Evolutionary conservation across 805 yeast genomes (phyloP), one percentile per base, ranked within the genome.

Genomic region (Yarrowia alimentaria): DNA sequence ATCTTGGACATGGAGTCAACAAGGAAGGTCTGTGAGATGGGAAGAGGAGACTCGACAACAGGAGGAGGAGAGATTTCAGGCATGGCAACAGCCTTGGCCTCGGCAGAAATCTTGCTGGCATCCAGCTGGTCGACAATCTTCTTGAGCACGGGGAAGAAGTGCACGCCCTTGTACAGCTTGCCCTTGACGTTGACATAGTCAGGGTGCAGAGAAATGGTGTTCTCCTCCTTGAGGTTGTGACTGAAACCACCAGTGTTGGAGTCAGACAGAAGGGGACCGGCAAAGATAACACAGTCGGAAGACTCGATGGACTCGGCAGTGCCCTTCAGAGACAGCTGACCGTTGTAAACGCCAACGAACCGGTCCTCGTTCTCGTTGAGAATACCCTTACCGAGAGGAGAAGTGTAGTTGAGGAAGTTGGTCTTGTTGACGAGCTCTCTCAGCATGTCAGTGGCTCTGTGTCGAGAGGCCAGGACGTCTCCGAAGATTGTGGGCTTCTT

Each of bases 301-400:
- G 71, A 54, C 45, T 76, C 72, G 51, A 75, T 77, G 56, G 70
- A 75, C 37, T 71, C 67, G 31, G 69, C 67, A 21, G 80, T 76
- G 18, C 76, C 75, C 12, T 66, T 67, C 22, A 67, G 66, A 2
- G 85, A 77, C 51, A 74, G 75, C 25, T 63, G 63, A 25, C 95
- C 96, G 56, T 74, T 78, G 63, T 83, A 90, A 28, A 77, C 79
- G 29, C 95, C 96, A 54, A 80, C 73, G 61, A 76, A 89, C 38
- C 75, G 71, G 6, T 75, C 69, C 54, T 74, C 69, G n/a, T 78
- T 66, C 67, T 89, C 97, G 66, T 89, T 81, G 31, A 89, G 66
- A 18, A 79, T 66, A 7, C 86, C 81, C 64, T 88, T 83, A 12
- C 89, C 94, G 77, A 77, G 78, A 45, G 76, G 71, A 0, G 89